Conservation (phyloP, 192 early-diverging fungal species). For the Backusella circina region DNA sequence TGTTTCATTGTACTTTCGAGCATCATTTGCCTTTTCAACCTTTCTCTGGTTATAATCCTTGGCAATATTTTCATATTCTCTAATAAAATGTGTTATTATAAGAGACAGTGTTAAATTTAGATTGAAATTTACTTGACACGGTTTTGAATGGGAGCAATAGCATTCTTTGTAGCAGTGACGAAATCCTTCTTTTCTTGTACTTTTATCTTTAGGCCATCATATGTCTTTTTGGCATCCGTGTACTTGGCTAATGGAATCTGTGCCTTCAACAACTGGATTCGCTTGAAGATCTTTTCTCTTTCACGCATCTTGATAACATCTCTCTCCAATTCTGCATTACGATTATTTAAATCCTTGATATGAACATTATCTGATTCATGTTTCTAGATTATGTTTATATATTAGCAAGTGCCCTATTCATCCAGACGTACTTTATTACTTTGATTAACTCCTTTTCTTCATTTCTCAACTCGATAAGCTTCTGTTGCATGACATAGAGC, state of each 20-base stretch:
- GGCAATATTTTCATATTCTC: background rate
- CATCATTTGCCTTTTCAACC: background rate
- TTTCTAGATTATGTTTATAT: conserved; percentile 30
- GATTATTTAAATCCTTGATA: conserved; percentile 59
- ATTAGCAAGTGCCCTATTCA: background rate
- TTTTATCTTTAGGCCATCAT: conserved; percentile 33
- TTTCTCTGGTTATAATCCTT: background rate
- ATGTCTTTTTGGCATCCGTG: conserved; percentile 44
- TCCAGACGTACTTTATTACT: conserved; percentile 16
- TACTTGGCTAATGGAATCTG: conserved; percentile 61
- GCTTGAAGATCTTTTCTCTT: conserved; percentile 58
- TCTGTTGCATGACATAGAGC: conserved; percentile 60
- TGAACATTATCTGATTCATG: conserved; percentile 47
- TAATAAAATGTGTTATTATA: background rate
- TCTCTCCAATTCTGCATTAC: conserved; percentile 68
- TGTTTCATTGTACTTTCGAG: background rate
- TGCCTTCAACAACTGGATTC: conserved; percentile 52
- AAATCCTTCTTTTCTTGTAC: background rate
- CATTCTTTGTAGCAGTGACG: conserved; percentile 30
- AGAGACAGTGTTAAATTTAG: too few relatives aligned
- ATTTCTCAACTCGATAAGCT: conserved; percentile 55
- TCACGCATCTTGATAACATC: conserved; percentile 77
- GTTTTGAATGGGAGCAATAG: conserved; percentile 36
- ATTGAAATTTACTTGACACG: conserved; percentile 22
- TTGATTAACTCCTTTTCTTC: conserved; percentile 46